Evolutionary conservation across 768 basidiomycete species (phyloP), one percentile per base, ranked within the genome.

Genomic region (Chalciporus sphaerocephalus): DNA sequence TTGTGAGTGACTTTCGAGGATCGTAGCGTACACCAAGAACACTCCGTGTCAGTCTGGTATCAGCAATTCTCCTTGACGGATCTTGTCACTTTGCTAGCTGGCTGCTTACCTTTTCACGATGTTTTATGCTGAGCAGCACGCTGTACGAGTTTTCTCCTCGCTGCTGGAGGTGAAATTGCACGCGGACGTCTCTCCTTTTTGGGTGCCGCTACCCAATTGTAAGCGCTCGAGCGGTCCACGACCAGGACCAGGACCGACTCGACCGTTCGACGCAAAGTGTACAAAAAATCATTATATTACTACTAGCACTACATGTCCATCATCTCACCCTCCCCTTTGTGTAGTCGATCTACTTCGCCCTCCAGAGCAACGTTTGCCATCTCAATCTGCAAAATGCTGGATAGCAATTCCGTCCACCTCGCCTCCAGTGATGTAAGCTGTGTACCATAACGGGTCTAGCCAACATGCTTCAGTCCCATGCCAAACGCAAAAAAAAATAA

Each of bases 341-440:
- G 73, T 42, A 90, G 66, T 30, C 74, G 68, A 37, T 75, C 78
- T 38, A 96, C 74, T 58, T 96, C 92, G 5, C 73, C 82, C 55
- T 93, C 92, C 64, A 96, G 65, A 21, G 92, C 91, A 33, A 84
- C 76, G 62, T 92, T 94, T 15, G 93, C 95, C 81, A 98, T 83
- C 74, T 96, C 94, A 53, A 96, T 87, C 68, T 97, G 94, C 47
- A 97, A 69, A 36, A 94, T 87, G 42, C 69, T 86, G 43, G 91
- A 92, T 45, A 98, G 84, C 38, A 97, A 73, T 67, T 93, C 90
- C 17, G 91, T 94, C 94, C 94, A 98, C 51, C 84, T 77, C 28
- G 80, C 86, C 67, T 97, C 93, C 48, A 96, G 69, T 8, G 80
- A 71, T 22, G 81, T 87, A 47, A 98, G 70, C 56, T 93, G 89